Evolutionary conservation across 2,329 filamentous ascomycete genomes (phyloP).

Genomic region (Trichophyton benhamiae): DNA sequence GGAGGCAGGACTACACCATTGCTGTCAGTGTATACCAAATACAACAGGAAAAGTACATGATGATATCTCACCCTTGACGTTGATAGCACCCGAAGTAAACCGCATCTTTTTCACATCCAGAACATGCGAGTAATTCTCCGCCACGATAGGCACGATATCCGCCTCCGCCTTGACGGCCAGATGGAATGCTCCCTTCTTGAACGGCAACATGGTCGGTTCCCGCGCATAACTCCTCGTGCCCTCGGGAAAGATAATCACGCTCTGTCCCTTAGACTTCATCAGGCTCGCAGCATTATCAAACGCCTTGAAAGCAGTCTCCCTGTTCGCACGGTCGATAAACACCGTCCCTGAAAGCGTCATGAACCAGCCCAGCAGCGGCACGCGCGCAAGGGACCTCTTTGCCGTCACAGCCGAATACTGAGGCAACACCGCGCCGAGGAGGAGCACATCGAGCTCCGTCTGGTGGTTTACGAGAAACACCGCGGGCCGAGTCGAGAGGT

Average conservation of each 20-base stretch:
- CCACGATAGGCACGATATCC: constrained; percentile 75
- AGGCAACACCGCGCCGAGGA: constrained; percentile 82
- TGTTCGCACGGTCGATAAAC: constrained; percentile 88
- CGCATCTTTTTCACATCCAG: constrained; percentile 51
- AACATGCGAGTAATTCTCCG: constrained; percentile 66
- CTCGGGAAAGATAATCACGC: constrained; percentile 51
- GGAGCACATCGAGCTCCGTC: constrained; percentile 84
- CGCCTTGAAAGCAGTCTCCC: constrained; percentile 66
- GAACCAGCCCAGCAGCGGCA: constrained; percentile 89
- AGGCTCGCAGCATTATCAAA: constrained; percentile 72
- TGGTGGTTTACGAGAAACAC: constrained; percentile 95
- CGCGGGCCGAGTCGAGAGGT: constrained; percentile 61
- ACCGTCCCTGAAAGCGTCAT: constrained; percentile 78
- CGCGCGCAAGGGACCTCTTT: constrained; percentile 66
- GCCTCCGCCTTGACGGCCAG: constrained; percentile 88
- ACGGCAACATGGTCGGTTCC: constrained; percentile 72
- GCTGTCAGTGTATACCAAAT: background rate
- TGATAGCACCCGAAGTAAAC: constrained; percentile 59
- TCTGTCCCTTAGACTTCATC: constrained; percentile 58
- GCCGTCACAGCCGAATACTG: constrained; percentile 86
- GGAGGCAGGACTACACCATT: constrained; percentile 57
- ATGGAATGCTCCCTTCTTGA: constrained; percentile 98
- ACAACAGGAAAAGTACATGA: background rate
- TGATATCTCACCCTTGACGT: constrained; percentile 52
- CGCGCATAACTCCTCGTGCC: constrained; percentile 83